phyloP scores from a whole-genome alignment of 768 basidiomycete species.

The Amylocystis lapponica region DNA sequence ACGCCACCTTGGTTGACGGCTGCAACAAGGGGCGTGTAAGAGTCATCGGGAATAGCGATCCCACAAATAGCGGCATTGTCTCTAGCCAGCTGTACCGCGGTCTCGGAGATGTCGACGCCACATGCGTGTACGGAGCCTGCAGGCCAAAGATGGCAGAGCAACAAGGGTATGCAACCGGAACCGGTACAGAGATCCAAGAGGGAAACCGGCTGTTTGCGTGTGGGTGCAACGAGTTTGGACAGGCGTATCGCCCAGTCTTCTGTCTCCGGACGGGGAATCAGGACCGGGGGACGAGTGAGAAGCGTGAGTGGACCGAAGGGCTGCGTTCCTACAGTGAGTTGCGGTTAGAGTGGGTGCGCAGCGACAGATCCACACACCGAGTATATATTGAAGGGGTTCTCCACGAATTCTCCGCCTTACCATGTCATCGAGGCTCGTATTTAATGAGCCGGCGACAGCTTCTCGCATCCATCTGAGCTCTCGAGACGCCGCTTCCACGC shows the following conservation, averaged over 20 bases:
- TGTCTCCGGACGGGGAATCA: conserved; percentile 95
- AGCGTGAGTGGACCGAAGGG: conserved; percentile 85
- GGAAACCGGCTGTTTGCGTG: conserved; percentile 26
- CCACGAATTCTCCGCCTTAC: conserved; percentile 56
- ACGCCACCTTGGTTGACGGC: neutral
- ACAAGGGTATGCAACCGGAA: conserved; percentile 84
- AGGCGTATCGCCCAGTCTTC: conserved; percentile 74
- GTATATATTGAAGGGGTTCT: conserved; percentile 87
- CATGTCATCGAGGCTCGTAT: conserved; percentile 36
- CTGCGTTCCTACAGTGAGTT: conserved; percentile 52
- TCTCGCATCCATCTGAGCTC: conserved; percentile 49
- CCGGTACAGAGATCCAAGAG: conserved; percentile 92
- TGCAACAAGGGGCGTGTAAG: no score
- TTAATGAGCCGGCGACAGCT: conserved; percentile 7
- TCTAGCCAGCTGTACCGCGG: conserved; percentile 46
- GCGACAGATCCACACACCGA: conserved; percentile 47
- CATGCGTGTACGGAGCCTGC: conserved; percentile 46
- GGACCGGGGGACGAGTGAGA: conserved; percentile 66
- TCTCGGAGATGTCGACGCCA: conserved; percentile 63
- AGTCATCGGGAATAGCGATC: conserved; percentile 6
- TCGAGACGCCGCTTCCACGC: conserved; percentile 27
- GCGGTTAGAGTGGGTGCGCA: neutral
- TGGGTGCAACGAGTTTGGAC: conserved; percentile 35
- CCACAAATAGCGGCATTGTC: conserved; percentile 37
- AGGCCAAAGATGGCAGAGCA: conserved; percentile 66